Base-by-base conservation (phyloP, 2,329 filamentous ascomycete genomes). In the Penicillium expansum region DNA sequence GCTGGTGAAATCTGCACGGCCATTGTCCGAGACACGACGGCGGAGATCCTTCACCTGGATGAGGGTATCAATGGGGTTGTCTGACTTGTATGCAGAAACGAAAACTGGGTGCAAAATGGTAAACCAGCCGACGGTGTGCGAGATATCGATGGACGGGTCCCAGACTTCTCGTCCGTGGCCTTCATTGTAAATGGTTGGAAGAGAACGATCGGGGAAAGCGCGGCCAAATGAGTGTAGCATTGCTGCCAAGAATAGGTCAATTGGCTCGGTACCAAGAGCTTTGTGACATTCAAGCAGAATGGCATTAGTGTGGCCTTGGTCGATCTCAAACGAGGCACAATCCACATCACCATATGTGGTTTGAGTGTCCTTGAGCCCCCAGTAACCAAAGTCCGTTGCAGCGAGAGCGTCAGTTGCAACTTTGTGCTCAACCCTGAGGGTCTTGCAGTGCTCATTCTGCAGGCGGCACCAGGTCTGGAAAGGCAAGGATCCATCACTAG, bases 61-160 rank as follows among this genome's bases (percentile, higher is more conserved):
- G 5, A 76, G 60, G 5, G 71, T 71, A 5, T 74, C 68, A 5
- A 72, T 54, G 0, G 72, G 65, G 48, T 69, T 58, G 1, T 69
- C 58, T 1, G 67, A 42, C 14, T 63, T 65, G 33, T 68, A 62
- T 3, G 62, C 59, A 2, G 65, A 59, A 0, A 77, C 68, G 27
- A 72, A 73, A 4, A 80, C 73, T 0, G 79, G 79, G 49, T 77
- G 78, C 8, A 81, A 64, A 22, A 77, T 78, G 0, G 79, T 81
- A 57, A 81, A 82, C 80, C 80, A 82, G 7, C 80, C 80, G 2
- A 81, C 72, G 1, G 79, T 82, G 6, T 77, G 72, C 3, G 79
- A 79, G 5, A 81, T 72, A 47, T 82, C 79, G 47, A 81, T 75
- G 2, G 71, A 71, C 0, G 70, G 48, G 48, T 79, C 72, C 71